Conservation (phyloP, 2,329 filamentous ascomycete species). For the Dendrostoma leiphaemia region DNA sequence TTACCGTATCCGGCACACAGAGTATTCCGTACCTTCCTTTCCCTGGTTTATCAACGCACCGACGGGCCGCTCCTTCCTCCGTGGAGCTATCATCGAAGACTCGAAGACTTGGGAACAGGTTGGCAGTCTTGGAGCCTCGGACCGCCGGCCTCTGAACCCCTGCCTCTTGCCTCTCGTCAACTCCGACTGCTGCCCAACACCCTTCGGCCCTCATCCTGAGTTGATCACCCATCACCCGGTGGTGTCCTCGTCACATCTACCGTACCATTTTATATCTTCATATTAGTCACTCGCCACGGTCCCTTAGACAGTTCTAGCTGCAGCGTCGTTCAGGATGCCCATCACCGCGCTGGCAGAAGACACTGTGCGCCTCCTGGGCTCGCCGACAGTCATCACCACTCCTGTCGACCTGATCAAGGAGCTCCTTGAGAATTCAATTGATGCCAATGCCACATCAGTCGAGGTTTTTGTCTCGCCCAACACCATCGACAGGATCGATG, state of each 20-base stretch:
- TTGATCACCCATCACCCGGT: background rate
- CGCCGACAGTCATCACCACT: constrained; percentile 58
- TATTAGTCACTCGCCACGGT: background rate
- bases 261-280: background rate
- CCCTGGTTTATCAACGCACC: background rate
- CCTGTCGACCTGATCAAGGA: constrained; percentile 69
- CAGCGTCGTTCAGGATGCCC: constrained; percentile 34
- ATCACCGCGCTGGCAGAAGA: constrained; percentile 49
- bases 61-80: background rate
- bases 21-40: background rate
- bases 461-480: constrained; percentile 64
- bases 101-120: too few relatives aligned
- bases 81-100: background rate
- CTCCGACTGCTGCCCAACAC: too few relatives aligned
- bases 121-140: too few relatives aligned
- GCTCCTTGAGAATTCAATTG: constrained; percentile 73
- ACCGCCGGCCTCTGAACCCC: too few relatives aligned
- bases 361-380: constrained; percentile 56
- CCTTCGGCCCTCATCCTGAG: background rate
- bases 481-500: constrained; percentile 66
- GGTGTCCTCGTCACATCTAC: background rate
- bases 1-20: too few relatives aligned
- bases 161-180: too few relatives aligned
- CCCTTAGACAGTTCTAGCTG: background rate
- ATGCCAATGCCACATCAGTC: constrained; percentile 66